Evolutionary conservation across 139 green algal species (phyloP).

Genomic region (Closterium sp.): DNA sequence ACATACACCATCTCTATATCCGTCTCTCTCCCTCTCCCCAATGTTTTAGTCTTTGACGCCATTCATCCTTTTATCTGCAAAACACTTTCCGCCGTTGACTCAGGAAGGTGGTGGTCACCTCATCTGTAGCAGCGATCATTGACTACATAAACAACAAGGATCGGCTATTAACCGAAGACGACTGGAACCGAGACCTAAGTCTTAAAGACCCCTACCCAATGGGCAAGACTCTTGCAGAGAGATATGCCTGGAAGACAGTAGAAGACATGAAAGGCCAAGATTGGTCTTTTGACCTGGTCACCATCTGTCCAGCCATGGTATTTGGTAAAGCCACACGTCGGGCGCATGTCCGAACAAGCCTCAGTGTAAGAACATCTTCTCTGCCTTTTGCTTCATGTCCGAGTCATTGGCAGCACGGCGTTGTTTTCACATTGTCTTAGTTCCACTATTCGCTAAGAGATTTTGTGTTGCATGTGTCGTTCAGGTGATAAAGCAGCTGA

Average conservation of each 20-base stretch:
- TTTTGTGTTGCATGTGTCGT: background rate
- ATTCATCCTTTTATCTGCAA: slow-evolving; percentile 2
- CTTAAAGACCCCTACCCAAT: slow-evolving; percentile 1
- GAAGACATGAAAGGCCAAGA: background rate
- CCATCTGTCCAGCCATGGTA: slow-evolving; percentile 2
- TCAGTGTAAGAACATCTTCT: background rate
- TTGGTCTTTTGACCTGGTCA: slow-evolving; percentile 5
- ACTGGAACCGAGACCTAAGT: background rate
- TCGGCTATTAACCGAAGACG: background rate
- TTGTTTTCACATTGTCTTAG: background rate
- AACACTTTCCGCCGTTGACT: slow-evolving; percentile 7
- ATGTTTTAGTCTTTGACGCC: background rate
- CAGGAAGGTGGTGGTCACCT: slow-evolving; percentile 9
- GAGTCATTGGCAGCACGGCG: no score
- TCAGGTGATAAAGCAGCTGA: slow-evolving; percentile 30
- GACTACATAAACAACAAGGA: background rate
- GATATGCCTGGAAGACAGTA: background rate
- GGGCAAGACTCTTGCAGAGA: slow-evolving; percentile 20
- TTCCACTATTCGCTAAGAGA: background rate
- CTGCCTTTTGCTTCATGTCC: background rate
- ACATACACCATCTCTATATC: slow-evolving; percentile 18
- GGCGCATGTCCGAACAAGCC: background rate
- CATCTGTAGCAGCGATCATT: background rate
- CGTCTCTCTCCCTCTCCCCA: slow-evolving; percentile 10
- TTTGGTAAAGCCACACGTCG: background rate